These are phyloP conservation scores for Cyclotella baltica DNA, from an alignment of 108 stramenopile species.

Conservation along the genomic window DNA sequence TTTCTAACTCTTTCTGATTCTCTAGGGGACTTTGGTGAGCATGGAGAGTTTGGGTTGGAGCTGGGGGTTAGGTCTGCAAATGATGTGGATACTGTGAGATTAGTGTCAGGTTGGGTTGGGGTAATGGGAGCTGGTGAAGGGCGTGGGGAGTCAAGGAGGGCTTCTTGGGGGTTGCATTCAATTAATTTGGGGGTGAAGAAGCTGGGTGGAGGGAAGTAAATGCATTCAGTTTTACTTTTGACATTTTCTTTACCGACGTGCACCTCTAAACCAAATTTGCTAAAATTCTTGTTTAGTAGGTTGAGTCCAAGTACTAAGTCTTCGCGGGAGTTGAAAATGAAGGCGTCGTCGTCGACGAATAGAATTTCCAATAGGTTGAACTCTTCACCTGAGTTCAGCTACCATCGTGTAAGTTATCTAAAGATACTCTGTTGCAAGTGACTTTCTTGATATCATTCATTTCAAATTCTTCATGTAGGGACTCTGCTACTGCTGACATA, in stretches of 20 bases:
- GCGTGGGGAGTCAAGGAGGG: not conserved
- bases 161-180: not conserved
- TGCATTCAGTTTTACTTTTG: constrained; percentile 20
- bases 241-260: constrained; percentile 20
- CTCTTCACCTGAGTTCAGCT: not conserved
- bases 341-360: not conserved
- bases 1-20: not conserved
- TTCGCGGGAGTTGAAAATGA: not conserved
- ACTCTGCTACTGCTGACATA: constrained; percentile 16
- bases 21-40: not conserved
- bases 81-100: not conserved
- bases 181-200: not conserved
- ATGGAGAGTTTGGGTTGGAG: not conserved
- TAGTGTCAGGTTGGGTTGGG: not conserved
- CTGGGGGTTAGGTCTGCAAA: not conserved
- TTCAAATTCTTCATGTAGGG: not conserved
- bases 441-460: not conserved
- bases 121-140: not conserved
- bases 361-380: not conserved
- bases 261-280: constrained; percentile 20
- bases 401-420: not conserved
- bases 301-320: not conserved
- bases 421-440: not conserved
- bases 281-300: constrained; percentile 15
- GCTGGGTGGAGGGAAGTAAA: constrained; percentile 19